Percentiles rank a stretch among this genome's conserved stretches.
phyloP scores from a whole-genome alignment of 768 basidiomycete species.

The Coprinellus micaceus region DNA sequence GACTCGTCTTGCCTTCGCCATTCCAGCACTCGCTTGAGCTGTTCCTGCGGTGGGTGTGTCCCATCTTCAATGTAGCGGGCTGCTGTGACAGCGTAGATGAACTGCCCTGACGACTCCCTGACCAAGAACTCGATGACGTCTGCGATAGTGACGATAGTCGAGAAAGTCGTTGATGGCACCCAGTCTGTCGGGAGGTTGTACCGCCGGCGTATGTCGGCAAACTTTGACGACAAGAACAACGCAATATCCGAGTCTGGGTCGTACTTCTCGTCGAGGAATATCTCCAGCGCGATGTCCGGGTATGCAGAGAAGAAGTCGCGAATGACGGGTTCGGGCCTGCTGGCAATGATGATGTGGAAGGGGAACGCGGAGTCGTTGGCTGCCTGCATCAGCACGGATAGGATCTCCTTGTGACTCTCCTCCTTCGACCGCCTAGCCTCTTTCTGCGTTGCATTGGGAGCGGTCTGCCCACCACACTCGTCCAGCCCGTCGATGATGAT shows the following conservation, averaged over 20 bases:
- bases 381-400: conserved; percentile 2
- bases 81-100: conserved; percentile 16
- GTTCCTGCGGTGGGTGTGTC: conserved; percentile 5
- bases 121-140: background rate
- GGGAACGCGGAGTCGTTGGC: background rate
- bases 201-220: background rate
- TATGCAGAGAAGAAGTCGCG: background rate
- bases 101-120: conserved; percentile 11
- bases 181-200: conserved; percentile 2
- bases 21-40: conserved; percentile 2
- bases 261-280: conserved; percentile 6
- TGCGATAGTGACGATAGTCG: background rate
- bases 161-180: background rate
- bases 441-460: background rate
- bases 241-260: conserved; percentile 1
- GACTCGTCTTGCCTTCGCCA: too few relatives aligned
- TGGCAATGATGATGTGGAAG: conserved; percentile 4
- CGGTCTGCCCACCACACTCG: conserved; percentile 3
- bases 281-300: background rate
- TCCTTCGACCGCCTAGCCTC: background rate
- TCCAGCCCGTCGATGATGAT: conserved; percentile 13
- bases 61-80: conserved; percentile 9
- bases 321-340: conserved; percentile 7
- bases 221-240: background rate
- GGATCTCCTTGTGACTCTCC: background rate